These are phyloP conservation scores for Skeletonema grethae DNA, from an alignment of 108 stramenopile species.

Conservation along the genomic window DNA sequence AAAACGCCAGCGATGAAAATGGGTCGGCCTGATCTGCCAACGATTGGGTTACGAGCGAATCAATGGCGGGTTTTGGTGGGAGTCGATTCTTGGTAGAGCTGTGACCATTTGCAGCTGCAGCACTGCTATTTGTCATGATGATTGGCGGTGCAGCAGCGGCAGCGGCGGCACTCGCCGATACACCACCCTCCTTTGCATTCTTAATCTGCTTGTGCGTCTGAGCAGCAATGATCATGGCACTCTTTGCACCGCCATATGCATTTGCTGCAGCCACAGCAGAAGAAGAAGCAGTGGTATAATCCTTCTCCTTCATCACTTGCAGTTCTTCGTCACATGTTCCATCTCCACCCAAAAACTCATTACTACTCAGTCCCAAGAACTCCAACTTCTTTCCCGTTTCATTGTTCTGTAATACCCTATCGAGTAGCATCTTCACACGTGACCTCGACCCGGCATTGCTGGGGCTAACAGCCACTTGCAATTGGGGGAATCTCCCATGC, in stretches of 20 bases:
- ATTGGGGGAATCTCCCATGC: slow-evolving; percentile 50
- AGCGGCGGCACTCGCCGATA: slow-evolving; percentile 31
- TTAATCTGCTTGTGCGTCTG: slow-evolving; percentile 57
- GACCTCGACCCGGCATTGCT: slow-evolving; percentile 31
- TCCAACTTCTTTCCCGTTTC: slow-evolving; percentile 46
- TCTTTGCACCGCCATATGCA: slow-evolving; percentile 16
- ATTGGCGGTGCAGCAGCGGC: slow-evolving; percentile 5
- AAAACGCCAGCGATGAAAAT: slow-evolving; percentile 44
- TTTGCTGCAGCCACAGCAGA: slow-evolving; percentile 7
- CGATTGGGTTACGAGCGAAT: slow-evolving; percentile 41
- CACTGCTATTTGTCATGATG: slow-evolving; percentile 2
- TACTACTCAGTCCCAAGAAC: slow-evolving; percentile 49
- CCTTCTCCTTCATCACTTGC: not conserved
- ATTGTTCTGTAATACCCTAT: slow-evolving; percentile 44
- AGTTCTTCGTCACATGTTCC: slow-evolving; percentile 37
- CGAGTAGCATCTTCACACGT: slow-evolving; percentile 30
- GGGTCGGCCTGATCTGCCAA: slow-evolving; percentile 51
- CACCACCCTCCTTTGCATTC: slow-evolving; percentile 62
- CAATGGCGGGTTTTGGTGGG: slow-evolving; percentile 35
- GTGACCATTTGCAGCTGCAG: not conserved
- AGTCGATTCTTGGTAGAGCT: not conserved
- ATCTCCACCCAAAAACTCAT: slow-evolving; percentile 47
- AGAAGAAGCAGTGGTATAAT: not conserved
- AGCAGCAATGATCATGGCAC: slow-evolving; percentile 43
- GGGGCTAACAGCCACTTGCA: slow-evolving; percentile 41